Percentiles rank a stretch among this genome's conserved stretches.
Evolutionary conservation across 2,329 filamentous ascomycete genomes (phyloP).

Genomic region (Phoma herbarum): DNA sequence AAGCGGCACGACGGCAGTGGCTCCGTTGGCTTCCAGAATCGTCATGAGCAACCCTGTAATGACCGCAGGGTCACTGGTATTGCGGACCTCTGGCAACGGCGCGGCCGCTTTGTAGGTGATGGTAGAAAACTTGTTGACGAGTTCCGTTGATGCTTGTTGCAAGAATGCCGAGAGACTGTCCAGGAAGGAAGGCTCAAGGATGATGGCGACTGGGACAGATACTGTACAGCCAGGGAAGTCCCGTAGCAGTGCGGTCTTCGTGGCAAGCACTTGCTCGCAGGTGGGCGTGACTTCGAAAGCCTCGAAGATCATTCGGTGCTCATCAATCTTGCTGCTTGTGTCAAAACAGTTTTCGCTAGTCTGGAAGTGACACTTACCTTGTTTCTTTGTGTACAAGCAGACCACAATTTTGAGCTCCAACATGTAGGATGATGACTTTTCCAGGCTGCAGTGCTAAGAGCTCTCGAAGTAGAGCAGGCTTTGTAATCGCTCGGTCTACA

Average conservation of each 20-base stretch:
- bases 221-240: conserved; percentile 67
- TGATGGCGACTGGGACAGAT: conserved; percentile 54
- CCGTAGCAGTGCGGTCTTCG: conserved; percentile 63
- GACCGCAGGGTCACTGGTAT: conserved; percentile 65
- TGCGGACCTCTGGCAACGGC: conserved; percentile 62
- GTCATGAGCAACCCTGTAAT: conserved; percentile 69
- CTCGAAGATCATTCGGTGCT: conserved; percentile 60
- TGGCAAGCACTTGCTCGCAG: conserved; percentile 62
- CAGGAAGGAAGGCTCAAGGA: conserved; percentile 57
- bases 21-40: conserved; percentile 65
- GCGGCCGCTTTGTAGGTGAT: conserved; percentile 61
- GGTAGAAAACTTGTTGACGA: conserved; percentile 63
- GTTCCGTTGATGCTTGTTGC: conserved; percentile 64
- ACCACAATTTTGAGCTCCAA: conserved; percentile 61
- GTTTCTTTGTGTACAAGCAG: conserved; percentile 52
- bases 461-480: conserved; percentile 31
- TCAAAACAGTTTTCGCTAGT: conserved; percentile 3
- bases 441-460: conserved; percentile 23
- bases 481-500: conserved; percentile 35
- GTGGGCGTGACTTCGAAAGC: conserved; percentile 67
- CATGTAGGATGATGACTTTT: conserved; percentile 54
- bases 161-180: conserved; percentile 62
- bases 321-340: conserved; percentile 16
- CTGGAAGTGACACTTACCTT: conserved; percentile 42
- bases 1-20: conserved; percentile 42